Conservation (phyloP, 768 basidiomycete species). For the Pulveroboletus sp. region DNA sequence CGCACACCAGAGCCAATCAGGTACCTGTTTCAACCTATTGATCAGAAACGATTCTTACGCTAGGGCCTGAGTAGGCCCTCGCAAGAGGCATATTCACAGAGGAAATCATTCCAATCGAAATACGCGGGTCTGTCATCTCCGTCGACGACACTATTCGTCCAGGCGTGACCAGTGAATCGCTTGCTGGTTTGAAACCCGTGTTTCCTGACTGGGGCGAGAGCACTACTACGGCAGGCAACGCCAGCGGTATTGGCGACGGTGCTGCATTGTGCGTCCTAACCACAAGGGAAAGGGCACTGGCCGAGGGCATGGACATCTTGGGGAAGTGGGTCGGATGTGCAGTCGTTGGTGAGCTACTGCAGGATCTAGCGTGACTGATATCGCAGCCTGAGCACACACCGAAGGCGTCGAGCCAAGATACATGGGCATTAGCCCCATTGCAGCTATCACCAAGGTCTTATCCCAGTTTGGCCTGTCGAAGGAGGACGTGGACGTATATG, state of each 20-base stretch:
- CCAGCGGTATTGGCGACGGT: constrained; percentile 89
- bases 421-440: constrained; percentile 75
- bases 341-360: constrained; percentile 57
- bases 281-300: constrained; percentile 70
- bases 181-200: constrained; percentile 77
- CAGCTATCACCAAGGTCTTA: constrained; percentile 67
- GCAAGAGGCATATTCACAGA: constrained; percentile 69
- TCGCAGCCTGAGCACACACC: not conserved
- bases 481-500: constrained; percentile 73
- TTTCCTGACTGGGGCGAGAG: constrained; percentile 76
- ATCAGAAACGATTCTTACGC: not conserved
- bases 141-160: constrained; percentile 85
- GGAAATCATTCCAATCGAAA: constrained; percentile 86
- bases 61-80: constrained; percentile 44
- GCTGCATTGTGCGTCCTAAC: constrained; percentile 82
- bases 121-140: constrained; percentile 61
- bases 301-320: constrained; percentile 71
- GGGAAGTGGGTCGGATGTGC: constrained; percentile 79
- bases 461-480: constrained; percentile 56
- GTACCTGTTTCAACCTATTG: constrained; percentile 29
- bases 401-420: constrained; percentile 69
- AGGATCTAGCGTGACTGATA: not conserved
- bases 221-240: constrained; percentile 78
- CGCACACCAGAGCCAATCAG: constrained; percentile 74
- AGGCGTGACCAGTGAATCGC: constrained; percentile 73